Evolutionary conservation across 192 early-diverging fungal species (phyloP), one percentile per base, ranked within the genome.

Genomic region (Mortierella antarctica): DNA sequence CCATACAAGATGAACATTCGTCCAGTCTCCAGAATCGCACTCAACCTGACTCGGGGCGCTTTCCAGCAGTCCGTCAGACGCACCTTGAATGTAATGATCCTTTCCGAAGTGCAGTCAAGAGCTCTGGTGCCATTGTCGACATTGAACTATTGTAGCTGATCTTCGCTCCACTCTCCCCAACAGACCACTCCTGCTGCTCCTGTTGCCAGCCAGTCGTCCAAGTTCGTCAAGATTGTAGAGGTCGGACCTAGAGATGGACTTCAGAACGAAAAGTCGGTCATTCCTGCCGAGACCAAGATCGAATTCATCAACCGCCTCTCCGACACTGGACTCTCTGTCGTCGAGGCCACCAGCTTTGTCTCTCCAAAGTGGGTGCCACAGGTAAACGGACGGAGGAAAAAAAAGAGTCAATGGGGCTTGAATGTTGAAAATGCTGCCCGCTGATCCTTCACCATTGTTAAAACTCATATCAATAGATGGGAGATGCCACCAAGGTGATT

Each of bases 311-410:
- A 96, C 74, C 83, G 84, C 31, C 89, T 99, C 8, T 83, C 93
- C 7, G 88, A 92, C 48, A 86, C 93, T 9, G 96, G 96, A 8
- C 86, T 99, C 41, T 82, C 88, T 0, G 93, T 93, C 2, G 89
- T 99, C 40, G 97, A 99, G 84, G 89, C 95, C 12, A 96, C 96
- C 1, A 93, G 94, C 62, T 98, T 99, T 85, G 97, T 99, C 31
- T 95, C 93, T 7, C 96, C 96, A 9, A 97, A 98, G 83, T 96
- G 94, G 94, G 96, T 99, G 2, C 97, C 97, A 46, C 94, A 95
- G 82, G 89, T 91, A 88, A 41, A 15, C 7, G 18, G 11, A 54
- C 15, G 42, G 57, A 15, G 46, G 18, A 39, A 45, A 51, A 58
- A 40, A 10, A 40, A n/a, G 17, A 45, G 13, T 41, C n/a, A 5